Evolutionary conservation across 2,329 filamentous ascomycete genomes (phyloP).

Genomic region (Magnaporthales sp.): DNA sequence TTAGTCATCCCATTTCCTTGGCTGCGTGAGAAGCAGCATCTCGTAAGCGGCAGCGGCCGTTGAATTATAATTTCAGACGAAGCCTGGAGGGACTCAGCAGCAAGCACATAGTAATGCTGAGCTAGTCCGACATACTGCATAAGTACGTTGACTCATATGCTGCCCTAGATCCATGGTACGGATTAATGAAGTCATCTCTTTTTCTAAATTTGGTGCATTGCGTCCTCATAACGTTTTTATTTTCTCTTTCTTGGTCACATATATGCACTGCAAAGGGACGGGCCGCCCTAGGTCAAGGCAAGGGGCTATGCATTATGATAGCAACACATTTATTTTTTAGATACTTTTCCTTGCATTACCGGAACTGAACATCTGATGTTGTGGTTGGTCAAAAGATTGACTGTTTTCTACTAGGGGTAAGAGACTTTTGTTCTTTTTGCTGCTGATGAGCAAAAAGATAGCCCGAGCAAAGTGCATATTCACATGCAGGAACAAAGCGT

Average conservation of each 20-base stretch:
- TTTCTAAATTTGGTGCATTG: neutral
- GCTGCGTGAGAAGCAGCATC: neutral
- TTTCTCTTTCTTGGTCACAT: neutral
- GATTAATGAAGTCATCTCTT: neutral
- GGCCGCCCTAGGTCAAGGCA: neutral
- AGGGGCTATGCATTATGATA: neutral
- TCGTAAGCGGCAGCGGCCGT: neutral
- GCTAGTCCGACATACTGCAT: neutral
- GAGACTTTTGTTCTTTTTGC: neutral
- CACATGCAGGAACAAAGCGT: neutral
- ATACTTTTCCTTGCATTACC: neutral
- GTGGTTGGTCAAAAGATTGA: neutral
- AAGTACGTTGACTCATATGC: neutral
- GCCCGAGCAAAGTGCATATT: neutral
- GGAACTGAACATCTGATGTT: neutral
- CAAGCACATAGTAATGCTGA: neutral
- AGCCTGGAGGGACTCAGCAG: neutral
- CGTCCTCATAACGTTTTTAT: neutral
- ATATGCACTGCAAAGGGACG: neutral
- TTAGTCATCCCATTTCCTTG: neutral
- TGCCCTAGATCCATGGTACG: neutral
- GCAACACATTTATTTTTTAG: too few relatives aligned
- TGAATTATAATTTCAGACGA: neutral
- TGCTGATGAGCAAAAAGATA: neutral
- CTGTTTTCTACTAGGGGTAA: neutral